Evolutionary conservation across 208 protist genomes (phyloP).

Genomic region (Crithidia acanthocephali): DNA sequence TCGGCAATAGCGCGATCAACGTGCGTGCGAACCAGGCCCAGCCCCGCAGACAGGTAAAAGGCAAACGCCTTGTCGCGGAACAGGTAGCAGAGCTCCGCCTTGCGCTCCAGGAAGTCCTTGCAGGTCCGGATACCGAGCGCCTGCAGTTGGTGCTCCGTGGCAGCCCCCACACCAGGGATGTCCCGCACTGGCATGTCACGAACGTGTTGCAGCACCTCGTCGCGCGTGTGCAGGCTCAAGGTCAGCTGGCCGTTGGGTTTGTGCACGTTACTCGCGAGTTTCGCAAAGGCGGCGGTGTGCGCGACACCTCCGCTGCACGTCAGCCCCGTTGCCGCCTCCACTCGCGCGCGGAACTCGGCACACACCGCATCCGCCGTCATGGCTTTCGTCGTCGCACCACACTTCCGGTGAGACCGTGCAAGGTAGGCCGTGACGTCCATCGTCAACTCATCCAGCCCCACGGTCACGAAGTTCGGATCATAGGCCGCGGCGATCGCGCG

Average conservation of each 20-base stretch:
- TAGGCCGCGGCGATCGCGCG: slow-evolving; percentile 67
- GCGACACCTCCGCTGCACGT: slow-evolving; percentile 80
- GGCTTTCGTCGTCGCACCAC: not conserved
- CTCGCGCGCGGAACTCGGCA: slow-evolving; percentile 49
- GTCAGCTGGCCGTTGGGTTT: slow-evolving; percentile 93
- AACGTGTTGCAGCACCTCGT: slow-evolving; percentile 56
- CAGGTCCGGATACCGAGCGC: slow-evolving; percentile 59
- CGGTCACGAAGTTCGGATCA: slow-evolving; percentile 68
- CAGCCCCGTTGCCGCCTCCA: slow-evolving; percentile 53
- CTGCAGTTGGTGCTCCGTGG: slow-evolving; percentile 45
- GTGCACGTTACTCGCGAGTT: slow-evolving; percentile 85
- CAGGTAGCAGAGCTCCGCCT: slow-evolving; percentile 51
- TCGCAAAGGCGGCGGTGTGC: slow-evolving; percentile 76
- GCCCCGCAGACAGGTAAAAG: slow-evolving; percentile 57
- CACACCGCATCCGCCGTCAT: slow-evolving; percentile 47
- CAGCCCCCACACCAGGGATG: slow-evolving; percentile 62
- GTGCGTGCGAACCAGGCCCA: slow-evolving; percentile 58
- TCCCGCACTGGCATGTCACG: slow-evolving; percentile 49
- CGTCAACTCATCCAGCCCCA: slow-evolving; percentile 77
- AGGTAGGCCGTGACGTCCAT: slow-evolving; percentile 71
- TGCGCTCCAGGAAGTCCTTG: slow-evolving; percentile 40
- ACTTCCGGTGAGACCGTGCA: not conserved
- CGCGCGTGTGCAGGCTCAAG: slow-evolving; percentile 41
- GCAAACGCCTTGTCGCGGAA: slow-evolving; percentile 60
- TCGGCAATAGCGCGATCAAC: slow-evolving; percentile 40